Conservation (phyloP, 768 basidiomycete genomes). For the Hortiboletus campestris region DNA sequence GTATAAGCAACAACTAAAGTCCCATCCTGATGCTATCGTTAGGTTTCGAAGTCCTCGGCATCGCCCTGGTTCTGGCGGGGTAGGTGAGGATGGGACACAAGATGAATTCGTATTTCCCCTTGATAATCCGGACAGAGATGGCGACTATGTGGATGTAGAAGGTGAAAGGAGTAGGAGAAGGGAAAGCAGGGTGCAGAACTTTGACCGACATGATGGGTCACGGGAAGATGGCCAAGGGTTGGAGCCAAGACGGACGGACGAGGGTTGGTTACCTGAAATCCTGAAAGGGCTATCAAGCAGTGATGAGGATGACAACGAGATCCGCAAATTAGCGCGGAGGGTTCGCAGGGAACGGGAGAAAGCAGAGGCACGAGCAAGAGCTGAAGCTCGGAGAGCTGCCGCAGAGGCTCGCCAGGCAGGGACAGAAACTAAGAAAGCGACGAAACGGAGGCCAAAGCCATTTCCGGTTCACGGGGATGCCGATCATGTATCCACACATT, state of each 20-base stretch:
- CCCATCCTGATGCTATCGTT: constrained; percentile 68
- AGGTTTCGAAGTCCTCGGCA: constrained; percentile 41
- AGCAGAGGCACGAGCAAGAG: constrained; percentile 17
- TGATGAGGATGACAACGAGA: constrained; percentile 42
- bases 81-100: constrained; percentile 31
- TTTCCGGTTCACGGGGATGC: constrained; percentile 23
- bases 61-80: constrained; percentile 24
- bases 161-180: constrained; percentile 11
- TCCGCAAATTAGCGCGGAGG: constrained; percentile 33
- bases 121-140: constrained; percentile 25
- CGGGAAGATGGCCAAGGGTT: neutral
- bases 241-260: neutral
- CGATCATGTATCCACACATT: neutral
- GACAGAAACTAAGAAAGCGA: constrained; percentile 12
- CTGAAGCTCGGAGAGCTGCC: constrained; percentile 17
- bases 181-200: constrained; percentile 3
- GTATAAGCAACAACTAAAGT: constrained; percentile 52
- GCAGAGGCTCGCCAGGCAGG: constrained; percentile 13
- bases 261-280: constrained; percentile 34
- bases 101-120: constrained; percentile 28
- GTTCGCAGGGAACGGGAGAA: constrained; percentile 32
- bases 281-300: constrained; percentile 39
- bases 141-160: constrained; percentile 24
- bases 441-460: constrained; percentile 20
- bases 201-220: neutral